A percentile compares a stretch with the other conserved stretches of the same genome.
phyloP scores from a whole-genome alignment of 75 land plant species.

The Cunninghamia lanceolata region DNA sequence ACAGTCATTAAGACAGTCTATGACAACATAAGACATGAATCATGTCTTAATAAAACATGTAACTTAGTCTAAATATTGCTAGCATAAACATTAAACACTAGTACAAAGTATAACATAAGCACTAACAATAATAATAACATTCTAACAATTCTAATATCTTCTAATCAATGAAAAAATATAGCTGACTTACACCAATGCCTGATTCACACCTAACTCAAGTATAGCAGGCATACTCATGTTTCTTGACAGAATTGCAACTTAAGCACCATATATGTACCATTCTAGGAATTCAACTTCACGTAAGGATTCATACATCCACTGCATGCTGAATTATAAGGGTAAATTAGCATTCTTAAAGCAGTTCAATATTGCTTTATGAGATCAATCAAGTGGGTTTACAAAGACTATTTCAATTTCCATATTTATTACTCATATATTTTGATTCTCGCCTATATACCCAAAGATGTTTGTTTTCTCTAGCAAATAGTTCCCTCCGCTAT shows the following conservation, averaged over 20 bases:
- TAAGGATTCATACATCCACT: neutral
- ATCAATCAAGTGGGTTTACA: neutral
- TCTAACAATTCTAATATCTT: neutral
- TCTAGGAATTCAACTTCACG: neutral
- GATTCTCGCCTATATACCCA: neutral
- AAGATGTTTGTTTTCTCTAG: neutral
- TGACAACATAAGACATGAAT: neutral
- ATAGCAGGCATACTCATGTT: neutral
- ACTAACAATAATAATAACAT: neutral
- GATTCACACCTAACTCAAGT: neutral
- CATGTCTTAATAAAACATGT: neutral
- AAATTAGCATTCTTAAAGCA: neutral
- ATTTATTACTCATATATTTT: neutral
- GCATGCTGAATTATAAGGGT: neutral
- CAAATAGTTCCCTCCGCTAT: neutral
- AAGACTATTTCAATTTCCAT: neutral
- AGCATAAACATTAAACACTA: neutral
- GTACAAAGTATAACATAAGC: neutral
- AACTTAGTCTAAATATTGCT: neutral
- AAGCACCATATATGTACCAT: neutral
- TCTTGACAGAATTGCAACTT: neutral
- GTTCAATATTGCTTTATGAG: neutral
- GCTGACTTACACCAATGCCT: neutral
- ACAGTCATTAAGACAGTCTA: neutral
- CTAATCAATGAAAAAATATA: neutral